Evolutionary conservation across 2,329 filamentous ascomycete genomes (phyloP), one percentile per base, ranked within the genome.

Genomic region (Diaporthe eres): DNA sequence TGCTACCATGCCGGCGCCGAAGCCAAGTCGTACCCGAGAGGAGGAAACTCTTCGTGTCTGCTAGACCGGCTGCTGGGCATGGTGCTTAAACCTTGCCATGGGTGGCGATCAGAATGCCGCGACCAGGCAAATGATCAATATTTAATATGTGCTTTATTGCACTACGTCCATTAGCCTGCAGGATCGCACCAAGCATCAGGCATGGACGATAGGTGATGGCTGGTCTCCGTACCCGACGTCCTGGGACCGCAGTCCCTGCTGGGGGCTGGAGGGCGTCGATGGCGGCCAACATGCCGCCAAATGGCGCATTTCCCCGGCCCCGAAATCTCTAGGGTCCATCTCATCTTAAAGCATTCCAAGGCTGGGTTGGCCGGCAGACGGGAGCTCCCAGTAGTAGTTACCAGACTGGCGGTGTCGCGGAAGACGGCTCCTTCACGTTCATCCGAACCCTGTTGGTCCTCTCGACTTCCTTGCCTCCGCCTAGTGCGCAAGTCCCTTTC

Each of bases 351-450:
- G 61, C 63, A 68, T 68, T 68, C 63, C 47, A 51, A 51, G 63
- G n/a, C 63, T 68, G 34, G 51, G 51, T 58, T 31, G 61, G n/a
- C 19, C 75, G 58, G 75, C 65, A 76, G 9, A 60, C 75, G 75
- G 75, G 72, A 76, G 60, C 72, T 67, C 72, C 75, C 75, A 72
- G 44, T 55, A 53, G 37, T 39, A 65, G 57, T 53, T 74, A 60
- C 72, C 75, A 61, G 17, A 22, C 72, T 76, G 75, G 68, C 75
- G 74, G 68, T 61, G 68, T 75, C 68, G 74, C 49, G 17, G 55
- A 60, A 72, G 57, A 49, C 73, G 42, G 57, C 57, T 47, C 37
- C 31, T 53, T 51, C 71, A 63, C 49, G 37, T 37, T 37, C 65
- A 72, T 55, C 39, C 49, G 71, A 63, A 63, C 68, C 70, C 58